These are phyloP conservation scores for Neonectria magnoliae DNA, from an alignment of 2,329 filamentous ascomycete genomes.

Conservation along the genomic window DNA sequence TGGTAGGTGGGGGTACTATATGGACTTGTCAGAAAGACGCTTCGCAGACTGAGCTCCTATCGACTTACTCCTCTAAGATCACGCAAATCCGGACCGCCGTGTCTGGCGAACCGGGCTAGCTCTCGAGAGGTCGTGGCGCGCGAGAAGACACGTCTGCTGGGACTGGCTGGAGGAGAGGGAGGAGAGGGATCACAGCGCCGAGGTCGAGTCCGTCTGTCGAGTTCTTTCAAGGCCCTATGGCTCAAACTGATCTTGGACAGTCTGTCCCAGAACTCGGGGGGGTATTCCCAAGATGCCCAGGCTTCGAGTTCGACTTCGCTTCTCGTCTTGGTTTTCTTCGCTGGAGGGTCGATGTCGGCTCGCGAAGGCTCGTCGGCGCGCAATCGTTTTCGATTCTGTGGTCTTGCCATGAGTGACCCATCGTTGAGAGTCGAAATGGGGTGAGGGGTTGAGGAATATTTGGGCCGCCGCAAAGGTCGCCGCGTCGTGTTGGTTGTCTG, in stretches of 20 bases:
- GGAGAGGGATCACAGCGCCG: no score
- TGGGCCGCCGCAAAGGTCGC: not conserved
- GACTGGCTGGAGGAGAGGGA: no score
- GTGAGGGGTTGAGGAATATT: not conserved
- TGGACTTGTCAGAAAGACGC: not conserved
- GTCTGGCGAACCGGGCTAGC: conserved; percentile 37
- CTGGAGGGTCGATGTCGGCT: not conserved
- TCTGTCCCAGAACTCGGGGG: not conserved
- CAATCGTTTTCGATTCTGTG: not conserved
- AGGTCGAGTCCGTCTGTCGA: no score
- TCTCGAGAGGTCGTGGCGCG: not conserved
- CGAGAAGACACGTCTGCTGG: no score
- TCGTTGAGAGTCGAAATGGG: not conserved
- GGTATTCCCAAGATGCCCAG: not conserved
- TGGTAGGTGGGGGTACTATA: not conserved
- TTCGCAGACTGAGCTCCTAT: not conserved
- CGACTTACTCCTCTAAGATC: conserved; percentile 30
- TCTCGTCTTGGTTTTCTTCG: not conserved
- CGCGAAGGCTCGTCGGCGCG: not conserved
- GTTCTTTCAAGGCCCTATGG: no score
- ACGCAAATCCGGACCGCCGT: conserved; percentile 40
- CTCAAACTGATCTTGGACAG: no score
- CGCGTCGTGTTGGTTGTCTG: not conserved
- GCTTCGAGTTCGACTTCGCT: not conserved
- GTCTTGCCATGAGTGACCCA: not conserved